Conservation (phyloP, 129 eudicot species). For the Flaveria bidentis region DNA sequence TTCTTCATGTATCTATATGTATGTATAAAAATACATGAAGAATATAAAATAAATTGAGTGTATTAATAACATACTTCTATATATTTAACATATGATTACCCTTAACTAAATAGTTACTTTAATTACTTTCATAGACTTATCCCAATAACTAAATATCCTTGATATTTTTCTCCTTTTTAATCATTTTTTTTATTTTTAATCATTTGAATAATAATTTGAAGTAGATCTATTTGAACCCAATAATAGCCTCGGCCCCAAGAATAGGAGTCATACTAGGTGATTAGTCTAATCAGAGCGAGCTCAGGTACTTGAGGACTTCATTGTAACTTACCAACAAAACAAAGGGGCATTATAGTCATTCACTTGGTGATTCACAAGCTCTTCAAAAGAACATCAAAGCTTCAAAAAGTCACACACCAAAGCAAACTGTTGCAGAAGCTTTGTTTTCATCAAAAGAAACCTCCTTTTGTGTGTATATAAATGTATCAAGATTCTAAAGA, state of each 20-base stretch:
- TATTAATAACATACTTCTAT: too few relatives aligned
- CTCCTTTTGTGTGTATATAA: constrained; percentile 30
- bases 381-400: constrained; percentile 39
- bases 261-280: constrained; percentile 32
- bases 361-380: constrained; percentile 34
- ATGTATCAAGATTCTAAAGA: constrained; percentile 32
- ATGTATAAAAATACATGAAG: too few relatives aligned
- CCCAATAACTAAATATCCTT: neutral
- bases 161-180: neutral
- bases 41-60: too few relatives aligned
- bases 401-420: constrained; percentile 32
- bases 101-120: too few relatives aligned
- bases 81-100: too few relatives aligned
- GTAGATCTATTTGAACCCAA: constrained; percentile 37
- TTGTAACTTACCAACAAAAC: constrained; percentile 29
- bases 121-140: neutral
- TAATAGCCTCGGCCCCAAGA: constrained; percentile 35
- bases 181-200: neutral
- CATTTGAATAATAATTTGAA: constrained; percentile 2
- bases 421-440: constrained; percentile 39
- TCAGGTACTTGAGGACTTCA: constrained; percentile 23
- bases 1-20: too few relatives aligned
- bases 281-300: constrained; percentile 31
- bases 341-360: constrained; percentile 31
- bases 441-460: constrained; percentile 38